Base-by-base conservation (phyloP, 2,329 filamentous ascomycete species). In the Alternaria brassicicola region DNA sequence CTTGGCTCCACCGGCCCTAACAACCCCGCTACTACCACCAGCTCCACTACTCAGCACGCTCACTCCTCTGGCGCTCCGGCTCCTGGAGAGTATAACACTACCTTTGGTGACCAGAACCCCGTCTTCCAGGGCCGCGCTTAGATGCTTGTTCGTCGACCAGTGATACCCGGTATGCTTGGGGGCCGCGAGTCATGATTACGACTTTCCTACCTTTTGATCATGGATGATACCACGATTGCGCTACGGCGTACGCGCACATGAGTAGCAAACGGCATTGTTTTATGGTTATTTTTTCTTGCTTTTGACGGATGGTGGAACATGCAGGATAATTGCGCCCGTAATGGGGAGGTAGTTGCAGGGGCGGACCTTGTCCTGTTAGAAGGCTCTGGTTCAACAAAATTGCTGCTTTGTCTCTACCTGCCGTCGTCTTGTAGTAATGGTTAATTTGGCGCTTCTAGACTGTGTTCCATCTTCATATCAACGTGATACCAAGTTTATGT, bases 21-120 rank as follows among this genome's bases (percentile, higher is more conserved):
- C 28, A 26, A 43, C 31, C 23, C 54, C 13, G 54, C 58, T 42
- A 49, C 57, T 21, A 57, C 48, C 19, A 65, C 59, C 36, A 43
- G 46, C 15, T 61, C 63, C 54, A 23, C 55, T 15, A 38, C 41
- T 30, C 41, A 45, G 4, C 46, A 42, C 17, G 63, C 62, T 30
- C 50, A 61, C 19, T 63, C 66, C 39, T 38, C 61, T 23, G 64
- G 49, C 10, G 26, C 53, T 45, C 61, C 63, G 13, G 52, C 62
- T 9, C 33, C 57, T 15, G 43, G 49, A 13, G 31, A 59, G 52
- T 69, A 66, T 61, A 70, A 78, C 72, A 81, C 79, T 50, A 72
- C 74, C 2, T 73, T 81, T 35, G 79, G 79, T 57, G 70, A 72
- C 35, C 65, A 77, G 63, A 81, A 81, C 76, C 78, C 79, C 4